These are phyloP conservation scores for Rhizopogon roseolus DNA, from an alignment of 768 basidiomycete genomes.

Conservation along the genomic window DNA sequence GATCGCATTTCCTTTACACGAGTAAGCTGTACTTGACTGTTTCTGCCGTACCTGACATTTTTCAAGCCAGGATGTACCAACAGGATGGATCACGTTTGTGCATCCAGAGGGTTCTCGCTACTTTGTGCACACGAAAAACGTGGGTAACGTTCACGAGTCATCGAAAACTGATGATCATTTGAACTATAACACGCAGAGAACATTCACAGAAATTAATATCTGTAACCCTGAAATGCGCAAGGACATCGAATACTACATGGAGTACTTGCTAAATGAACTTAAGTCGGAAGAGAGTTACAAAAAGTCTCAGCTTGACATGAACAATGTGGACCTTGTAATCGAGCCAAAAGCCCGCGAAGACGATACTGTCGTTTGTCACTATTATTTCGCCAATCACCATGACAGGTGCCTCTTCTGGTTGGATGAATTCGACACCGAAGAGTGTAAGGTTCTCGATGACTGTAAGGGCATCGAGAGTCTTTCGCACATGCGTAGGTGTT, in stretches of 20 bases:
- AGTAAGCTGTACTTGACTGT: neutral
- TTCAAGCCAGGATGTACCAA: constrained; percentile 4
- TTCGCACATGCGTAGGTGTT: constrained; percentile 20
- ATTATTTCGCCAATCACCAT: constrained; percentile 49
- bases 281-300: neutral
- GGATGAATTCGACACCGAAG: constrained; percentile 32
- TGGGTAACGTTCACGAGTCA: constrained; percentile 15
- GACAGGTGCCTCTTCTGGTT: constrained; percentile 51
- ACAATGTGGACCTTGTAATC: constrained; percentile 41
- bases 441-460: constrained; percentile 18
- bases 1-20: neutral
- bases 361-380: constrained; percentile 23
- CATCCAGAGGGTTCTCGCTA: constrained; percentile 64
- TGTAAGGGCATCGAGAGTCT: constrained; percentile 13
- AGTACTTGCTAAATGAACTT: constrained; percentile 15
- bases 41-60: neutral
- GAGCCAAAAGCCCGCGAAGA: constrained; percentile 30
- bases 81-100: constrained; percentile 39
- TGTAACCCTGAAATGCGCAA: constrained; percentile 28
- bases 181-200: constrained; percentile 30
- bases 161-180: neutral
- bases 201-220: constrained; percentile 53
- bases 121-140: constrained; percentile 43
- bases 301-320: constrained; percentile 18
- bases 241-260: constrained; percentile 32